phyloP scores from a whole-genome alignment of 441 rosid species.

The Aleurites moluccanus region DNA sequence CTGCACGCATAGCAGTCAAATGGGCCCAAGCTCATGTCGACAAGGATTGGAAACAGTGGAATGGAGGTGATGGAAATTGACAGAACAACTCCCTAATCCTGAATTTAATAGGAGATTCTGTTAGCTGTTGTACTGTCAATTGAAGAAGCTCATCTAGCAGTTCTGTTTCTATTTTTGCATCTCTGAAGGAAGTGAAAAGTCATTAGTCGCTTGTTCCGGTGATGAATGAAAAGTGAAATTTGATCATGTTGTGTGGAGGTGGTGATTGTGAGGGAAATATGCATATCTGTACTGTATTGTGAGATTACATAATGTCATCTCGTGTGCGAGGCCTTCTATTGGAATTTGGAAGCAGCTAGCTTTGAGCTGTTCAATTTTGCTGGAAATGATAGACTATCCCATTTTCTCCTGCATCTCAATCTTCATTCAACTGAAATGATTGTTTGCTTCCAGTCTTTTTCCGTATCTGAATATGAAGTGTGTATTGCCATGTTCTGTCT shows the following conservation, averaged over 20 bases:
- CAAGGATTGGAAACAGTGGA: conserved; percentile 89
- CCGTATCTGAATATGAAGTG: background rate
- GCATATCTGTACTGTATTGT: background rate
- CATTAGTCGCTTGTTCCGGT: background rate
- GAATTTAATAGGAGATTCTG: background rate
- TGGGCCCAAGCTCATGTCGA: conserved; percentile 86
- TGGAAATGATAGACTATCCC: background rate
- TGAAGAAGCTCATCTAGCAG: conserved; percentile 1
- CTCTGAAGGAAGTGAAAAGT: background rate
- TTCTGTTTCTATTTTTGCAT: background rate
- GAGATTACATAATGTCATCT: background rate
- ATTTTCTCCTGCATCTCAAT: background rate
- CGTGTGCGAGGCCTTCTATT: background rate
- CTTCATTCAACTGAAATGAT: background rate
- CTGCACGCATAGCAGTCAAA: conserved; percentile 75
- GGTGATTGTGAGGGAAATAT: background rate
- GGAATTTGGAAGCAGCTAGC: background rate
- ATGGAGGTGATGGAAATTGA: conserved; percentile 23
- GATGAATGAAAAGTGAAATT: background rate
- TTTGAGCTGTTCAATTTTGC: conserved; percentile 7
- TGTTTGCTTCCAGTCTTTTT: background rate
- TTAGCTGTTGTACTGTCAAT: background rate
- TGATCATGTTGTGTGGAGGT: background rate
- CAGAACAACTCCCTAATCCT: background rate
- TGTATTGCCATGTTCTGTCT: background rate